Evolutionary conservation across 768 basidiomycete species (phyloP).

Genomic region (Termitomyces sp.): DNA sequence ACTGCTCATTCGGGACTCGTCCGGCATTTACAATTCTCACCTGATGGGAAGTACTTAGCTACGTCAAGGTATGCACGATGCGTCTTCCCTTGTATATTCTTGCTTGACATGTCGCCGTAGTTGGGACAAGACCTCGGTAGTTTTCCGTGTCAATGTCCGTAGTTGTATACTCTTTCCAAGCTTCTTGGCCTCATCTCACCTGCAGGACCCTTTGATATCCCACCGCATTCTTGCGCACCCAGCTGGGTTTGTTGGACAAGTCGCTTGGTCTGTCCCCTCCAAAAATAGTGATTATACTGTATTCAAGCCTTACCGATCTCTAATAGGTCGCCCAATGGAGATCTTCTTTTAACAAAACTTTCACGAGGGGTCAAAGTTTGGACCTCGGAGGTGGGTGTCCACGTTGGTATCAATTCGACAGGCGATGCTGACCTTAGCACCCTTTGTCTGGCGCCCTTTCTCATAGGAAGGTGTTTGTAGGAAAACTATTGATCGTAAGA

Average conservation of each 20-base stretch:
- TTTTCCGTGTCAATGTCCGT: conserved; percentile 63
- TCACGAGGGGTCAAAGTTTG: conserved; percentile 66
- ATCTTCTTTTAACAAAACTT: conserved; percentile 61
- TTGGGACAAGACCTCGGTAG: conserved; percentile 69
- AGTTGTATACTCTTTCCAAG: not conserved
- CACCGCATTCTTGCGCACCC: conserved; percentile 67
- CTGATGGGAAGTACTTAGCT: conserved; percentile 69
- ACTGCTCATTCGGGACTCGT: conserved; percentile 67
- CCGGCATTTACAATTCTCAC: conserved; percentile 72
- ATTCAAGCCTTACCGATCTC: not conserved
- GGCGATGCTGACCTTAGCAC: conserved; percentile 1
- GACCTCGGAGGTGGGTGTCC: conserved; percentile 53
- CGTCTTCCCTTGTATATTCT: not conserved
- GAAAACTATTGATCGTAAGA: conserved; percentile 57
- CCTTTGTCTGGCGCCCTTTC: not conserved
- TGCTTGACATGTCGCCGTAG: conserved; percentile 27
- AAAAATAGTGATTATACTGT: not conserved
- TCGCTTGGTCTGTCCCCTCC: conserved; percentile 48
- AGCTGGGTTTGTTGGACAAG: conserved; percentile 72
- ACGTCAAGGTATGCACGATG: conserved; percentile 55
- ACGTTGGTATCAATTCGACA: not conserved
- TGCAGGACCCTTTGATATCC: conserved; percentile 52
- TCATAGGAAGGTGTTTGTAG: conserved; percentile 64
- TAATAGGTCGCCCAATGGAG: conserved; percentile 61
- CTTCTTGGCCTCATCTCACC: not conserved